A percentile compares a stretch with the other conserved stretches of the same genome.
Conservation (phyloP, 179 eudicot species). For the Pouteria campechiana region DNA sequence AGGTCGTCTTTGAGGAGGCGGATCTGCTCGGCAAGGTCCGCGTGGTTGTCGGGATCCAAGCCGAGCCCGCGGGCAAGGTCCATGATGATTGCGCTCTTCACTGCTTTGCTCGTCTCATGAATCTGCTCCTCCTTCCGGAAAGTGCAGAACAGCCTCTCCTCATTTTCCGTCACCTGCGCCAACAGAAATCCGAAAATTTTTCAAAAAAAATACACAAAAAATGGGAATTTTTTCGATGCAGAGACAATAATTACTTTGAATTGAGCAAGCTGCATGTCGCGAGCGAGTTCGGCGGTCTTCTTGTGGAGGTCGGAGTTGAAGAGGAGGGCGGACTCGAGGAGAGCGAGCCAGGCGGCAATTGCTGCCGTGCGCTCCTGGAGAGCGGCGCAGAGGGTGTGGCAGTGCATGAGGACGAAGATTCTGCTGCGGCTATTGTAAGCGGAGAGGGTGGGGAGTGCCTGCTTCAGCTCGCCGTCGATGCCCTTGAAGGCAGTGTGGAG, state of each 20-base stretch:
- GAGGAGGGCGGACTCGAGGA: slow-evolving; percentile 34
- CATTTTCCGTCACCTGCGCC: slow-evolving; percentile 55
- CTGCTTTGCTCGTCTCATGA: slow-evolving; percentile 31
- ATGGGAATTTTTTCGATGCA: neutral
- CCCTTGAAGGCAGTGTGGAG: slow-evolving; percentile 42
- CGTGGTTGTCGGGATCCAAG: slow-evolving; percentile 24
- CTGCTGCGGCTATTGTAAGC: slow-evolving; percentile 33
- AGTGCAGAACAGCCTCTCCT: slow-evolving; percentile 34
- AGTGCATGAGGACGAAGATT: slow-evolving; percentile 42
- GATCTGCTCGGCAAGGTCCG: slow-evolving; percentile 34
- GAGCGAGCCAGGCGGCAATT: slow-evolving; percentile 56
- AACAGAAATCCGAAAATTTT: neutral
- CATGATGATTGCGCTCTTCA: slow-evolving; percentile 57
- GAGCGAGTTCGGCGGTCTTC: slow-evolving; percentile 43
- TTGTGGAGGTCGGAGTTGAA: slow-evolving; percentile 28
- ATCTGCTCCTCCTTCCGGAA: slow-evolving; percentile 50
- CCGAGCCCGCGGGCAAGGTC: slow-evolving; percentile 74
- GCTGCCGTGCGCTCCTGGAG: slow-evolving; percentile 37
- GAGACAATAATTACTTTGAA: slow-evolving; percentile 22
- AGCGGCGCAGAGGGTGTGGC: slow-evolving; percentile 24
- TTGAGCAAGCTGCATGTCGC: slow-evolving; percentile 55
- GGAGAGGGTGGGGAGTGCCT: slow-evolving; percentile 23
- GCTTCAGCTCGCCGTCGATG: slow-evolving; percentile 30
- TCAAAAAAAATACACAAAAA: neutral
- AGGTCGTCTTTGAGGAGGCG: slow-evolving; percentile 38